Evolutionary conservation across 495 filamentous ascomycete species (phyloP).

Genomic region (Viridothelium virens): DNA sequence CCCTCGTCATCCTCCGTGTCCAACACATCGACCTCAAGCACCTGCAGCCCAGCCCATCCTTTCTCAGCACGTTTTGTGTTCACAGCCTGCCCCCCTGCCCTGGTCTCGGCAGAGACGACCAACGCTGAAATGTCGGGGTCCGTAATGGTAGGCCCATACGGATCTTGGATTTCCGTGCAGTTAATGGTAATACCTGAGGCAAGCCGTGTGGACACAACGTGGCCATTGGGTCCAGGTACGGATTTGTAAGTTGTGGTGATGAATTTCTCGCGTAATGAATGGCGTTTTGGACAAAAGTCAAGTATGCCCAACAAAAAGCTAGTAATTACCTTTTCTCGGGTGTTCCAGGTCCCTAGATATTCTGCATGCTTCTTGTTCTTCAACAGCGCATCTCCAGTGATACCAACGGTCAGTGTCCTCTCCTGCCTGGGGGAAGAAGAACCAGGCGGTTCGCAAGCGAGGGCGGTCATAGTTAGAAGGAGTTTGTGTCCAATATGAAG

Average conservation of each 20-base stretch:
- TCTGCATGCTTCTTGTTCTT: conserved; percentile 82
- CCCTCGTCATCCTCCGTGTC: conserved; percentile 55
- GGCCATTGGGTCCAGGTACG: conserved; percentile 44
- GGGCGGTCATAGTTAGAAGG: conserved; percentile 73
- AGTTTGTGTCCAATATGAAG: conserved; percentile 95
- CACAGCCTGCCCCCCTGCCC: conserved; percentile 71
- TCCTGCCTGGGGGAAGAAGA: conserved; percentile 38
- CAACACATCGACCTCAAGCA: conserved; percentile 90
- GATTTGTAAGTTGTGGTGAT: conserved; percentile 28
- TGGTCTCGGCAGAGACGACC: conserved; percentile 84
- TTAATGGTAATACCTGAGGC: conserved; percentile 49
- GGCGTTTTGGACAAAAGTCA: conserved; percentile 41
- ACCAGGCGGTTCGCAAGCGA: conserved; percentile 47
- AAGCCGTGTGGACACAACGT: conserved; percentile 43
- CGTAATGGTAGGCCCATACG: conserved; percentile 86
- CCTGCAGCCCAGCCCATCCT: conserved; percentile 66
- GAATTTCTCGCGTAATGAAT: conserved; percentile 28
- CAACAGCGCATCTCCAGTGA: conserved; percentile 78
- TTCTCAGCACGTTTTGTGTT: conserved; percentile 71
- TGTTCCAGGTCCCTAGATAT: conserved; percentile 67
- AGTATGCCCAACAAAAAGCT: conserved; percentile 67
- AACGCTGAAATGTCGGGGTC: conserved; percentile 69
- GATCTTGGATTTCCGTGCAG: conserved; percentile 77
- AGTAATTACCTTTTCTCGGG: conserved; percentile 58
- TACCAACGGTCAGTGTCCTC: conserved; percentile 65